A percentile compares a stretch with the other conserved stretches of the same genome.
phyloP scores from a whole-genome alignment of 331 rosid genomes.

The Dryas integrifolia region DNA sequence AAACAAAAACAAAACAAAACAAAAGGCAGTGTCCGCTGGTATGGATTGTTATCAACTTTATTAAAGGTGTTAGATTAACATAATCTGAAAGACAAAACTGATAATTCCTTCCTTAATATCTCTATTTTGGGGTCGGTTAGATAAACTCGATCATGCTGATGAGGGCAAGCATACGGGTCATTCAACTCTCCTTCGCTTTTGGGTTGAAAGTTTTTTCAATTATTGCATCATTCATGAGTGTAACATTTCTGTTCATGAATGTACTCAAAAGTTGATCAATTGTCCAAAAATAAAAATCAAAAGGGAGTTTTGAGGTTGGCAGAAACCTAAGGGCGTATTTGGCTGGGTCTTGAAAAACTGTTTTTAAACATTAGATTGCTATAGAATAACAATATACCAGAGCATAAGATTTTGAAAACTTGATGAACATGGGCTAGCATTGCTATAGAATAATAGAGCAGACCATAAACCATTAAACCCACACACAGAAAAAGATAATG shows the following conservation, averaged over 20 bases:
- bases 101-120: slow-evolving; percentile 14
- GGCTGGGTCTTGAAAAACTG: not conserved
- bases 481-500: slow-evolving; percentile 2
- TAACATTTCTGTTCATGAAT: slow-evolving; percentile 18
- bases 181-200: slow-evolving; percentile 28
- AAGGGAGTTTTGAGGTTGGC: slow-evolving; percentile 18
- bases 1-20: too few species aligned
- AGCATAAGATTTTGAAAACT: not conserved
- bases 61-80: slow-evolving; percentile 37
- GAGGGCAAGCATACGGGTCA: slow-evolving; percentile 34
- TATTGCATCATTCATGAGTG: slow-evolving; percentile 35
- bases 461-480: not conserved
- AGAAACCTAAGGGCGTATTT: not conserved
- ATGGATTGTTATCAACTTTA: slow-evolving; percentile 33
- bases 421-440: not conserved
- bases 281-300: not conserved
- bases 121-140: slow-evolving; percentile 24
- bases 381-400: not conserved
- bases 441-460: not conserved
- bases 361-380: not conserved
- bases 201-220: slow-evolving; percentile 37
- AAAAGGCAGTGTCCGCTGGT: not conserved
- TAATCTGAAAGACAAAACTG: slow-evolving; percentile 41
- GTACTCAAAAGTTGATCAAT: not conserved
- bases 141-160: slow-evolving; percentile 31